Base-by-base conservation (phyloP, 164 flowering plant species). In the Chimonanthus salicifolius region DNA sequence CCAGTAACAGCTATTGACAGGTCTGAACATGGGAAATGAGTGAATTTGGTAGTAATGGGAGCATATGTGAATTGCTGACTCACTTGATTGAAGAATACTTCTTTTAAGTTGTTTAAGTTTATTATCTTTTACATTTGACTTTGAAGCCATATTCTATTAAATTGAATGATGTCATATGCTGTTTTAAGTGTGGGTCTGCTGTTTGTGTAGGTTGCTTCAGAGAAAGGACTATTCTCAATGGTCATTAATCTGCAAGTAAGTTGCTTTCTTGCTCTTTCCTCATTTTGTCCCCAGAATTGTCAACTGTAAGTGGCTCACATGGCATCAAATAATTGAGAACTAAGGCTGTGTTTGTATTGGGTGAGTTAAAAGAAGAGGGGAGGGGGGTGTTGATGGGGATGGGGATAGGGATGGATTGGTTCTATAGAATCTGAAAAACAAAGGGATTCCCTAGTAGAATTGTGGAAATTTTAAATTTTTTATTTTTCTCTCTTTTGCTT, bases 161-260 rank as follows among this genome's bases (percentile, higher is more conserved):
- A 33, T 33, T 33, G 33, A 8, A 16, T 60, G 3, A 16, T n/a
- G 51, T 43, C 9, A 45, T 58, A 4, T 71, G 10, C 50, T 71
- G 50, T 58, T 45, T 3, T 71, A 50, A 43, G 16, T 58, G 21
- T 71, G 33, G 48, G 20, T 60, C 15, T 65, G 48, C 15, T 65
- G 62, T 49, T 72, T 33, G 5, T 54, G 63, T 47, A 96, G 99
- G 97, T 92, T 81, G 97, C 98, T 46, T 79, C 91, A 6, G 94
- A 90, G 49, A 96, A 88, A 81, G 99, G 98, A 71, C 83, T 87
- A 60, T 94, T 94, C 86, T 90, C 97, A 50, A 9, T 94, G 72
- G 87, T 83, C 58, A 63, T 96, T 13, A 96, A 96, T 88, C 69
- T 96, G 77, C 99, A 96, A 87, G 99, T 94, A 86, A 85, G 98